Base-by-base conservation (phyloP, 768 basidiomycete genomes). In the Omphalotus guepiniiformis region DNA sequence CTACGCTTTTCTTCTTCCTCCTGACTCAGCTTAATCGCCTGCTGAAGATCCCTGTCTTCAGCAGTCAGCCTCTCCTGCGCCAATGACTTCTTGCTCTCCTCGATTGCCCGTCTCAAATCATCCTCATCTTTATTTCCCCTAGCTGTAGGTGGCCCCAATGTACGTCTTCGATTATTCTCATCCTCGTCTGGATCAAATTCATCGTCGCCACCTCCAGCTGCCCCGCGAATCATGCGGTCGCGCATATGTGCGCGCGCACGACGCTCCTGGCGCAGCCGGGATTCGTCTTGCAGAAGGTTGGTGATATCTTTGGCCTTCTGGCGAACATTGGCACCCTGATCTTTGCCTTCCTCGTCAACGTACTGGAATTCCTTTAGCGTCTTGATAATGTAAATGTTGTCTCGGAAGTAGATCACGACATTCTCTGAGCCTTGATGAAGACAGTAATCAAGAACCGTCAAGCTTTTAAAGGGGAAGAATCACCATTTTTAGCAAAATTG, bases 301-400 rank as follows among this genome's bases (percentile, higher is more conserved):
- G 93, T 93, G 65, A 99, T 97, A 56, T 98, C 96, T 63, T 99
- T 98, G 11, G 96, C 96, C 68, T 95, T 93, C 64, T 94, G 91
- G 19, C 92, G 82, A 13, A 94, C 91, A 65, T 98, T 99, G n/a
- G 93, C 93, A 28, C 96, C 96, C 59, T 96, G 93, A 62, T 99
- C 96, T 65, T 96, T 96, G 42, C 85, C 88, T 30, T 89, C 84
- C 58, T 98, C 96, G 65, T 98, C 96, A 48, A 95, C 65, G 61
- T 83, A 96, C 57, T 98, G 95, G 68, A 99, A 99, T 66, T 99
- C 96, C 65, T 97, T 95, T 51, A 99, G 80, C 2, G 95, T 98
- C 74, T 98, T 98, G 80, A 99, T 83, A 63, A 98, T 80, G 67
- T 98, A 99, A 51, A 96, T 68, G 62, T 99, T 98, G 64, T 99